Evolutionary conservation across 257 asterid species (phyloP).

Genomic region (Solanum sparsipilum): DNA sequence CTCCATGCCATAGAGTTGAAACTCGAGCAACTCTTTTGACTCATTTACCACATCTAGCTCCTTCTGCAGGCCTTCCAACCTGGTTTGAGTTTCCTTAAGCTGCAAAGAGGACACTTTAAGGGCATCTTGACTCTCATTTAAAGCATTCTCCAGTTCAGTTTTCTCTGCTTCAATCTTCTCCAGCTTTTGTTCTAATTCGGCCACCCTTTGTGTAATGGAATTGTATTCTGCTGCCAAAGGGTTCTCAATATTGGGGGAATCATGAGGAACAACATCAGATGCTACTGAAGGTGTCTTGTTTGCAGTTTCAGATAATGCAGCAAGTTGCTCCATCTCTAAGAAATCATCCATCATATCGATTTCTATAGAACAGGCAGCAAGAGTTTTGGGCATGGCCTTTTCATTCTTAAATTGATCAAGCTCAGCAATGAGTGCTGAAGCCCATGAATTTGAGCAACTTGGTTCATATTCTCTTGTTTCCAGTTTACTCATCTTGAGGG

Average conservation of each 20-base stretch:
- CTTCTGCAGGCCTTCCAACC: slow-evolving; percentile 33
- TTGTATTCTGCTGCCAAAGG: slow-evolving; percentile 34
- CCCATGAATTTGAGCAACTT: slow-evolving; percentile 40
- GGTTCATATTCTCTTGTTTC: slow-evolving; percentile 25
- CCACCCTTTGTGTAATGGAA: slow-evolving; percentile 21
- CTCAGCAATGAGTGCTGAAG: slow-evolving; percentile 39
- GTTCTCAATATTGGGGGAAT: slow-evolving; percentile 23
- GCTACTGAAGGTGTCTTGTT: slow-evolving; percentile 18
- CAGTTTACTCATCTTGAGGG: slow-evolving; percentile 11
- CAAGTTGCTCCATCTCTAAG: slow-evolving; percentile 78
- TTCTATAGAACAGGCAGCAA: slow-evolving; percentile 29
- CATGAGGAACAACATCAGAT: slow-evolving; percentile 22
- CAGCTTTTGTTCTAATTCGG: slow-evolving; percentile 48
- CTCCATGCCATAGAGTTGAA: slow-evolving; percentile 46
- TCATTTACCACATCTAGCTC: slow-evolving; percentile 33
- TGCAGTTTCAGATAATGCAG: slow-evolving; percentile 44
- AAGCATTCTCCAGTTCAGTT: slow-evolving; percentile 27
- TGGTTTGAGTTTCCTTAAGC: slow-evolving; percentile 22
- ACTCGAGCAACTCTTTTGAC: slow-evolving; percentile 39
- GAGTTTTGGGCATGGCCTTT: slow-evolving; percentile 23
- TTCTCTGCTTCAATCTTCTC: slow-evolving; percentile 40
- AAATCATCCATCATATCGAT: slow-evolving; percentile 81
- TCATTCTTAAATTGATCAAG: slow-evolving; percentile 53
- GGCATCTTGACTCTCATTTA: slow-evolving; percentile 27
- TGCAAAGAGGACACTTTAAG: slow-evolving; percentile 26